phyloP scores from a whole-genome alignment of 2,329 filamentous ascomycete species.

The Emergomyces orientalis region DNA sequence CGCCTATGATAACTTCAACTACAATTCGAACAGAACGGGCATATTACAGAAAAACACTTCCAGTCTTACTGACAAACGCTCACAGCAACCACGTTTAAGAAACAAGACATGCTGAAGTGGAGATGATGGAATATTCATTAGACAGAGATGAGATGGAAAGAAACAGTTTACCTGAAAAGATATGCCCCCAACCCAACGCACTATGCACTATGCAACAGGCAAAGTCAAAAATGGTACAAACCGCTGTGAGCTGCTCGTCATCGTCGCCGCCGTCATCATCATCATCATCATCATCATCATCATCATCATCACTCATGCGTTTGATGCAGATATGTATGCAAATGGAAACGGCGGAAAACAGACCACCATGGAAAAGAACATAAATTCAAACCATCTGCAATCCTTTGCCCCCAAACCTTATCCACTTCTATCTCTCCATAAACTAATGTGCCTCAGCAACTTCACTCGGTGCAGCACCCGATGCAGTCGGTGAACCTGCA shows the following conservation, averaged over 20 bases:
- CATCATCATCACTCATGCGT: not conserved
- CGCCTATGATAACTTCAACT: not conserved
- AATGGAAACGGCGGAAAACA: not conserved
- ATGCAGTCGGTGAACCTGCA: not conserved
- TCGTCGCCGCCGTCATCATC: not conserved
- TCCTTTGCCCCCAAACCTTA: too few species aligned
- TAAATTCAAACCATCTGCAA: not conserved
- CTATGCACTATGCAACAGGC: not conserved
- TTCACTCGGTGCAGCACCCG: not conserved
- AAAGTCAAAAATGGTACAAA: not conserved
- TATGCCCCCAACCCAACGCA: not conserved
- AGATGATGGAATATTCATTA: not conserved
- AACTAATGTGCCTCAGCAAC: not conserved
- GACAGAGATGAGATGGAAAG: not conserved
- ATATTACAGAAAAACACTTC: not conserved
- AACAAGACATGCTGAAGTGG: not conserved
- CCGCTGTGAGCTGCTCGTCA: not conserved
- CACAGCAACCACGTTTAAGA: not conserved
- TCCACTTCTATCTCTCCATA: not conserved
- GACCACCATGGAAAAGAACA: not conserved
- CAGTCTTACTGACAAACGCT: not conserved
- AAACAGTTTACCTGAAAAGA: not conserved
- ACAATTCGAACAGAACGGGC: not conserved
- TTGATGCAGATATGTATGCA: not conserved
- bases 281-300: not conserved